These are phyloP conservation scores for Dendrobium officinale DNA, from an alignment of 106 monocot genomes.

Conservation along the genomic window DNA sequence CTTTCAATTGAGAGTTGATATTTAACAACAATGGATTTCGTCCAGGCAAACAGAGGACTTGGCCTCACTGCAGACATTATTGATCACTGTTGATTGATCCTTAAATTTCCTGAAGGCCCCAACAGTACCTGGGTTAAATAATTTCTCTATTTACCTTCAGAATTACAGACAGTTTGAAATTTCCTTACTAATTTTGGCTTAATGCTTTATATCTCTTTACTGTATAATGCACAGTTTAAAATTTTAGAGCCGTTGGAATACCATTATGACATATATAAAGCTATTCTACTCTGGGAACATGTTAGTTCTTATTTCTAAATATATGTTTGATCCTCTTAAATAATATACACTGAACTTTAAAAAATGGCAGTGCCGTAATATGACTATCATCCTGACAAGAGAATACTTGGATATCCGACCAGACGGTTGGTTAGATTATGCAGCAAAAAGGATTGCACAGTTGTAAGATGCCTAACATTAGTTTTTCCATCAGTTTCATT, in stretches of 20 bases:
- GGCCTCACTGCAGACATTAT: slow-evolving; percentile 78
- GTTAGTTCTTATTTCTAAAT: slow-evolving; percentile 28
- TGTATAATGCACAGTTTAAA: slow-evolving; percentile 96
- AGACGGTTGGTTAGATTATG: slow-evolving; percentile 97
- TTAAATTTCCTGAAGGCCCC: slow-evolving; percentile 92
- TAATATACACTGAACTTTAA: slow-evolving; percentile 12
- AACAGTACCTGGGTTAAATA: slow-evolving; percentile 91
- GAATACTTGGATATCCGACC: slow-evolving; percentile 93
- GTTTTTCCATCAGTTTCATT: slow-evolving; percentile 5
- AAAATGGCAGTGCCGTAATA: slow-evolving; percentile 81
- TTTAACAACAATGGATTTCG: slow-evolving; percentile 4
- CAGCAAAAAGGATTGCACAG: slow-evolving; percentile 94
- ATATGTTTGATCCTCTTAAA: not conserved
- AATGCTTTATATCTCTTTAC: slow-evolving; percentile 11
- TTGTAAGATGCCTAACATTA: slow-evolving; percentile 48
- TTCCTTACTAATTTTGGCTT: not conserved
- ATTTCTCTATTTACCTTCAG: slow-evolving; percentile 18
- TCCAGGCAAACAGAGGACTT: slow-evolving; percentile 90
- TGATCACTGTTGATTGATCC: slow-evolving; percentile 74
- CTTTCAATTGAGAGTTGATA: slow-evolving; percentile 6
- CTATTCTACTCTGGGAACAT: slow-evolving; percentile 94
- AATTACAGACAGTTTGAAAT: not conserved
- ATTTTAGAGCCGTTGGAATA: slow-evolving; percentile 90
- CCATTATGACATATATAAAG: slow-evolving; percentile 87
- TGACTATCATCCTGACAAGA: slow-evolving; percentile 94